Conservation (phyloP, 495 filamentous ascomycete genomes). For the Lophium mytilinum region DNA sequence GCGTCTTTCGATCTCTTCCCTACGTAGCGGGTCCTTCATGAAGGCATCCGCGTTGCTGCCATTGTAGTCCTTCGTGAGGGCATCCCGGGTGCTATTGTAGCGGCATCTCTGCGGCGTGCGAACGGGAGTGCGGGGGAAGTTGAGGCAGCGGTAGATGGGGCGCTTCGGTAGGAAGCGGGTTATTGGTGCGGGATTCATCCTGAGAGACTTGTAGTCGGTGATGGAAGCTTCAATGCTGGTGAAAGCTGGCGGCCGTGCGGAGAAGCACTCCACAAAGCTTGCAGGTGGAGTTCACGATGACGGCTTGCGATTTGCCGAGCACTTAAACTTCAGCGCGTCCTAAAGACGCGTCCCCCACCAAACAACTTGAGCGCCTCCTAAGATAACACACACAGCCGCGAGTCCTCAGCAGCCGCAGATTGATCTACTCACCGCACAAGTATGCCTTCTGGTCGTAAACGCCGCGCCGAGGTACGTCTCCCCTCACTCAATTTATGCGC, state of each 20-base stretch:
- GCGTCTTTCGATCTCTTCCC: slow-evolving; percentile 6
- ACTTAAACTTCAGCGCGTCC: neutral
- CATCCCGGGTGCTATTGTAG: neutral
- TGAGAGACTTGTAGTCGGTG: neutral
- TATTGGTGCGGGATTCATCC: slow-evolving; percentile 13
- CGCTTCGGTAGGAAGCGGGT: slow-evolving; percentile 7
- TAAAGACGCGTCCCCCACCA: neutral
- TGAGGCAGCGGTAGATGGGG: slow-evolving; percentile 17
- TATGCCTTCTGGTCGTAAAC: slow-evolving; percentile 13
- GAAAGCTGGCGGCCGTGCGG: neutral
- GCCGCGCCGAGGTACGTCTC: slow-evolving; percentile 17
- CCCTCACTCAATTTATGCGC: neutral
- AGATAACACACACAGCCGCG: no score
- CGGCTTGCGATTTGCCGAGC: neutral
- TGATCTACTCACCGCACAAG: neutral
- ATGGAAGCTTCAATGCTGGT: neutral
- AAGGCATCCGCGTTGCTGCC: no score
- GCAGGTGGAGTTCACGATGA: neutral
- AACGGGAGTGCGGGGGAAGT: slow-evolving; percentile 2
- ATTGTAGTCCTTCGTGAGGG: neutral
- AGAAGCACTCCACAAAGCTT: neutral
- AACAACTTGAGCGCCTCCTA: neutral
- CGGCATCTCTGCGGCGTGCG: neutral
- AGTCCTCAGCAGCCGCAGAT: neutral
- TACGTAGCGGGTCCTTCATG: neutral